Conservation (phyloP, 352 stramenopile genomes). For the Globisporangium okanoganense region DNA sequence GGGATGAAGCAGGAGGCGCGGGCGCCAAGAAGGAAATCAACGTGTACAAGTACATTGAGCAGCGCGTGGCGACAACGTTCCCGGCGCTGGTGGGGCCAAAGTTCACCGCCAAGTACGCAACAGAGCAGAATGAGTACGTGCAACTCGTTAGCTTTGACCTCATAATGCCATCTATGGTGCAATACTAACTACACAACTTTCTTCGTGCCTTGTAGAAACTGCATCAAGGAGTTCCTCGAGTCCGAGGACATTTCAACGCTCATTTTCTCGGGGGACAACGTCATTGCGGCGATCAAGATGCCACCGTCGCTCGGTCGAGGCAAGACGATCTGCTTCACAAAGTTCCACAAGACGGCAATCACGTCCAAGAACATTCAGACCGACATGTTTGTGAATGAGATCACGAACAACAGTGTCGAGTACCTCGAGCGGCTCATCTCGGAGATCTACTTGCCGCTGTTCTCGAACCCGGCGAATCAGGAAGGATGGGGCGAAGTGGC, state of each 20-base stretch:
- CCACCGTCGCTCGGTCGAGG: slow-evolving; percentile 78
- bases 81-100: slow-evolving; percentile 53
- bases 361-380: slow-evolving; percentile 80
- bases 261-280: slow-evolving; percentile 88
- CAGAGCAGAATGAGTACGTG: slow-evolving; percentile 73
- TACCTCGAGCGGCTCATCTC: slow-evolving; percentile 94
- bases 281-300: slow-evolving; percentile 84
- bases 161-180: neutral
- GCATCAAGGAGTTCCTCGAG: slow-evolving; percentile 88
- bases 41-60: slow-evolving; percentile 76
- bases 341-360: slow-evolving; percentile 81
- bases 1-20: slow-evolving; percentile 35
- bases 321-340: slow-evolving; percentile 92
- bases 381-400: slow-evolving; percentile 85
- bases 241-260: slow-evolving; percentile 84
- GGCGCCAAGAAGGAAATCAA: slow-evolving; percentile 66
- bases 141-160: neutral
- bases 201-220: slow-evolving; percentile 26
- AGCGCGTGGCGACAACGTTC: slow-evolving; percentile 73
- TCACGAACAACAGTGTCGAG: slow-evolving; percentile 91
- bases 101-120: slow-evolving; percentile 81
- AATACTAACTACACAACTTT: neutral
- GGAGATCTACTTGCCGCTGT: slow-evolving; percentile 94
- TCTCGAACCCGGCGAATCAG: slow-evolving; percentile 95
- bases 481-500: slow-evolving; percentile 95